A percentile compares a stretch with the other conserved stretches of the same genome.
These are phyloP conservation scores for Backusella sp. DNA, from an alignment of 192 early-diverging fungal genomes.

Conservation along the genomic window DNA sequence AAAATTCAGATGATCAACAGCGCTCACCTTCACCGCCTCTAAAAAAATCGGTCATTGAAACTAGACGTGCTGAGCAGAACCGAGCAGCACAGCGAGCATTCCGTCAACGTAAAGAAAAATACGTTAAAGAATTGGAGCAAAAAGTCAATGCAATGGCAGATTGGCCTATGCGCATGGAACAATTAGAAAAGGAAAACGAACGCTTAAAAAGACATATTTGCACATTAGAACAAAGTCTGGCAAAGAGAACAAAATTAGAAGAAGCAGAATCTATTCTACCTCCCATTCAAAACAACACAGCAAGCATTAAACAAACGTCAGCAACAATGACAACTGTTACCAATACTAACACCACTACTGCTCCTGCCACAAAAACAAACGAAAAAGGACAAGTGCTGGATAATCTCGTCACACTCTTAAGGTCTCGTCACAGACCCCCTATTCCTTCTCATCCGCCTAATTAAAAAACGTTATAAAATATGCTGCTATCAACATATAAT, in stretches of 20 bases:
- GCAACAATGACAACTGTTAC: neutral
- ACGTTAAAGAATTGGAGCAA: slow-evolving; percentile 63
- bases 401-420: slow-evolving; percentile 13
- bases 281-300: neutral
- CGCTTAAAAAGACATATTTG: slow-evolving; percentile 1
- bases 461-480: neutral
- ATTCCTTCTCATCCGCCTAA: slow-evolving; percentile 20
- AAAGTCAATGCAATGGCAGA: slow-evolving; percentile 17
- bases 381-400: slow-evolving; percentile 18
- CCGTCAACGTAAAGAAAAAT: slow-evolving; percentile 83
- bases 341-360: neutral
- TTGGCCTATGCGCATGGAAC: slow-evolving; percentile 12
- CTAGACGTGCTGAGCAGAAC: slow-evolving; percentile 38
- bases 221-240: neutral
- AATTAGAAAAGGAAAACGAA: slow-evolving; percentile 14
- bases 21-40: neutral
- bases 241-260: neutral
- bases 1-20: neutral
- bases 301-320: neutral
- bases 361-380: neutral
- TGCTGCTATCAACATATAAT: neutral
- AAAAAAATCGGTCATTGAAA: slow-evolving; percentile 13
- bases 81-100: slow-evolving; percentile 59
- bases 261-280: neutral
- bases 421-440: slow-evolving; percentile 16